Conservation (phyloP, 2,329 filamentous ascomycete species). For the Colletotrichum euphorbiae region DNA sequence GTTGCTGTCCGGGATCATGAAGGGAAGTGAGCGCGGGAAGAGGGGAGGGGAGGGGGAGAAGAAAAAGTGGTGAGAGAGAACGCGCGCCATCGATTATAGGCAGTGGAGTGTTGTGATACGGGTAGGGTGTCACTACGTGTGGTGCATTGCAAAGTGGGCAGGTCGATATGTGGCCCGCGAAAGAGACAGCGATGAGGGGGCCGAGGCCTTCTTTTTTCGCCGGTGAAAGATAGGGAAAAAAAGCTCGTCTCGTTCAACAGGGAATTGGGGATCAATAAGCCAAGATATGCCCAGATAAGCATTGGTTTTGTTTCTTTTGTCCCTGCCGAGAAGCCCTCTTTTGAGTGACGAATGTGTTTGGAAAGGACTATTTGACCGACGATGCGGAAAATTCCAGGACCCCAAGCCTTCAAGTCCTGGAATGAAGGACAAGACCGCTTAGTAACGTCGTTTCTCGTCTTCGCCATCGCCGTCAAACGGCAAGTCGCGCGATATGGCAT, state of each 20-base stretch:
- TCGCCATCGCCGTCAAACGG: slow-evolving; percentile 2
- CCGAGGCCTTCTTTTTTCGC: background rate
- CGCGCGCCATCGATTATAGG: slow-evolving; percentile 25
- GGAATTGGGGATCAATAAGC: background rate
- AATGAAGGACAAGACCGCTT: background rate
- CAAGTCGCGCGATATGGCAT: slow-evolving; percentile 29
- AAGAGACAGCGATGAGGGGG: slow-evolving; percentile 29
- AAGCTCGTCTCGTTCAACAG: background rate
- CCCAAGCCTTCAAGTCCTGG: background rate
- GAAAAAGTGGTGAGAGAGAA: slow-evolving; percentile 34
- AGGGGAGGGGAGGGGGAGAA: slow-evolving; percentile 11
- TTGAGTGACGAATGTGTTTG: no score
- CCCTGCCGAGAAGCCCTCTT: background rate
- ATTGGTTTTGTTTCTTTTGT: slow-evolving; percentile 5
- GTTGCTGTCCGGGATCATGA: slow-evolving; percentile 19
- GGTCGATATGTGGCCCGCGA: slow-evolving; percentile 19
- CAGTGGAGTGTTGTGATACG: slow-evolving; percentile 40
- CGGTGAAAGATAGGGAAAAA: slow-evolving; percentile 9
- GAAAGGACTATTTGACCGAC: no score
- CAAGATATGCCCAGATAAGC: slow-evolving; percentile 2
- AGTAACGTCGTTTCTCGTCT: background rate
- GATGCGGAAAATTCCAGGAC: background rate
- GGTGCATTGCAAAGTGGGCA: slow-evolving; percentile 38
- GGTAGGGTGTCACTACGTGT: slow-evolving; percentile 39
- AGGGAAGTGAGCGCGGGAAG: slow-evolving; percentile 16